phyloP scores from a whole-genome alignment of 2,329 filamentous ascomycete species.

The Plectosphaerella sp. region DNA sequence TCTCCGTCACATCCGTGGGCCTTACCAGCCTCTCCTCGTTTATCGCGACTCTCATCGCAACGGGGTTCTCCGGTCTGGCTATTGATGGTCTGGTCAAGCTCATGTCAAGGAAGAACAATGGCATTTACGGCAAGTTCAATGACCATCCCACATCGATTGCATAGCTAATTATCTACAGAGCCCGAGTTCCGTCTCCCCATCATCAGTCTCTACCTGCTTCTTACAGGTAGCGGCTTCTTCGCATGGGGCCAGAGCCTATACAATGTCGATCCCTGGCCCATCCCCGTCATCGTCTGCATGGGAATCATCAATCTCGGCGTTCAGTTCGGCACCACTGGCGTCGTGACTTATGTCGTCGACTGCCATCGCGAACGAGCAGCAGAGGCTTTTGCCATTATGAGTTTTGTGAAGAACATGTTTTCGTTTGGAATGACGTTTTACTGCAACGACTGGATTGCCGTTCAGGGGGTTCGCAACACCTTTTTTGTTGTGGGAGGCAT shows the following conservation, averaged over 20 bases:
- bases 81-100: constrained; percentile 26
- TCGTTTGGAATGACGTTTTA: constrained; percentile 33
- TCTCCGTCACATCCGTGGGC: constrained; percentile 27
- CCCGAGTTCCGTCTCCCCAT: constrained; percentile 33
- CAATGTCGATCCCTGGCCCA: constrained; percentile 16
- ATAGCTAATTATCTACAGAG: constrained; percentile 12
- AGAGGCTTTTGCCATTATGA: constrained; percentile 32
- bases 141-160: background rate
- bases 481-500: no score
- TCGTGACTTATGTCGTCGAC: constrained; percentile 31
- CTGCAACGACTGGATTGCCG: constrained; percentile 31
- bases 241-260: constrained; percentile 20
- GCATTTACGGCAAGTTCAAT: constrained; percentile 22
- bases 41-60: constrained; percentile 18
- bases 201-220: constrained; percentile 25
- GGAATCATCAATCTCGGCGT: constrained; percentile 25
- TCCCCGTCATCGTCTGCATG: constrained; percentile 28
- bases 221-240: constrained; percentile 31
- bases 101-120: constrained; percentile 27
- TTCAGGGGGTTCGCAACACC: constrained; percentile 17
- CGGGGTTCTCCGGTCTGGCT: constrained; percentile 22
- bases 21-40: no score
- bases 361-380: constrained; percentile 30
- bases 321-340: constrained; percentile 29
- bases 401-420: constrained; percentile 32